A percentile compares a stretch with the other conserved stretches of the same genome.
phyloP scores from a whole-genome alignment of 352 stramenopile genomes.

The Blastocystis sp. region DNA sequence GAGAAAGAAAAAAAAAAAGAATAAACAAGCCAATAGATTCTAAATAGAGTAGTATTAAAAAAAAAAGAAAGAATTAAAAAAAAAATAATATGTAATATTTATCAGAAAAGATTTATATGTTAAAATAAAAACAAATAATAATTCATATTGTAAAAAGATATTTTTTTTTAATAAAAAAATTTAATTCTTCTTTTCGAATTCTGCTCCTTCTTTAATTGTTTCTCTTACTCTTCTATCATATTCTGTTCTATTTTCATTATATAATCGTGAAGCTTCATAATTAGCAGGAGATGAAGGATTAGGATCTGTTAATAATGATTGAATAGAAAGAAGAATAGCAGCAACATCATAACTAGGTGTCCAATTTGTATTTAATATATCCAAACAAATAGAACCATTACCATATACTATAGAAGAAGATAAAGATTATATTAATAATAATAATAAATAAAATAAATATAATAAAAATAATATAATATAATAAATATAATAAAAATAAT shows the following conservation, averaged over 20 bases:
- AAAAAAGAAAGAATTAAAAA: too few species aligned
- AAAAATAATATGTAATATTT: too few species aligned
- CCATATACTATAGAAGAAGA: slow-evolving; percentile 55
- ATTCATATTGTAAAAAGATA: too few species aligned
- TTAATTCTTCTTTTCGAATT: too few species aligned
- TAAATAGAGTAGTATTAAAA: too few species aligned
- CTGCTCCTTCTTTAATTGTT: slow-evolving; percentile 94
- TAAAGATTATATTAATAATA: slow-evolving; percentile 5
- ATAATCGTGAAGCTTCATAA: slow-evolving; percentile 82
- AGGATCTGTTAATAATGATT: slow-evolving; percentile 85
- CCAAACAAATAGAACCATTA: slow-evolving; percentile 74
- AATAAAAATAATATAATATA: background rate
- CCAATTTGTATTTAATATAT: slow-evolving; percentile 99
- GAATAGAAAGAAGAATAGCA: slow-evolving; percentile 93
- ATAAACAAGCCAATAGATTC: too few species aligned
- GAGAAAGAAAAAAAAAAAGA: too few species aligned
- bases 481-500: slow-evolving; percentile 3
- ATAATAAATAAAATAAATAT: background rate
- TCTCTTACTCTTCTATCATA: slow-evolving; percentile 95
- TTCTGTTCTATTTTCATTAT: slow-evolving; percentile 91
- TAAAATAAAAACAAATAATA: too few species aligned
- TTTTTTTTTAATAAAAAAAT: too few species aligned
- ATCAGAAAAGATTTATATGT: too few species aligned
- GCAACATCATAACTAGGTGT: slow-evolving; percentile 98
- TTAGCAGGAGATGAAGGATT: slow-evolving; percentile 96